These are phyloP conservation scores for Ceratobasidium theobromae DNA, from an alignment of 1,284 basidiomycete species.

Conservation along the genomic window DNA sequence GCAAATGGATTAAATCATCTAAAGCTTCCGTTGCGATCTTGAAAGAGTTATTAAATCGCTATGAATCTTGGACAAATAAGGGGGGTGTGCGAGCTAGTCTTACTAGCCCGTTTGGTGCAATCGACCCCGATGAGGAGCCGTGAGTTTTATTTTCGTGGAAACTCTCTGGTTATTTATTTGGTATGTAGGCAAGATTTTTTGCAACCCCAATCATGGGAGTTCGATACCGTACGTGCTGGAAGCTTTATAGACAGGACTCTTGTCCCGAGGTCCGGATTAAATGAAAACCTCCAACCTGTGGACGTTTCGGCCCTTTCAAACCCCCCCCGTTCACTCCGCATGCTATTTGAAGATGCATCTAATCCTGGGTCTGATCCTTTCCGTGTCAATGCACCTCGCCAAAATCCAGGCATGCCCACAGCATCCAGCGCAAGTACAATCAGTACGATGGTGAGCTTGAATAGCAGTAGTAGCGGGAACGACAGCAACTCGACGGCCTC, in stretches of 20 bases:
- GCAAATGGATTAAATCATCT: constrained; percentile 89
- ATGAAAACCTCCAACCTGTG: neutral
- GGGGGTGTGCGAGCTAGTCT: constrained; percentile 82
- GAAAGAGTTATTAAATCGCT: constrained; percentile 81
- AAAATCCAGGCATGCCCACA: neutral
- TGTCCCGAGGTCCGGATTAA: neutral
- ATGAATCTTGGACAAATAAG: constrained; percentile 73
- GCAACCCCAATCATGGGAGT: constrained; percentile 56
- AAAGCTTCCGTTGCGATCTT: constrained; percentile 72
- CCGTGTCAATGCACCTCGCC: neutral
- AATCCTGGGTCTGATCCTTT: constrained; percentile 43
- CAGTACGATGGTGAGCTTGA: neutral
- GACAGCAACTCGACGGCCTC: constrained; percentile 1
- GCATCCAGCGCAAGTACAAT: constrained; percentile 1
- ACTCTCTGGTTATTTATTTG: neutral
- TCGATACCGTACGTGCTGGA: constrained; percentile 64
- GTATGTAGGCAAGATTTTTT: constrained; percentile 16
- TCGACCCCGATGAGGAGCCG: constrained; percentile 26
- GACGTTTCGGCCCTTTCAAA: constrained; percentile 28
- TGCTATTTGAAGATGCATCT: constrained; percentile 59
- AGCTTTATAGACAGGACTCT: neutral
- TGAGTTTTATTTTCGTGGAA: constrained; percentile 37
- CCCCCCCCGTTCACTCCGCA: constrained; percentile 65
- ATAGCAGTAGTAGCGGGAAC: constrained; percentile 8
- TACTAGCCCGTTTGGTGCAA: constrained; percentile 43